Conservation (phyloP, 2,329 filamentous ascomycete species). For the Aspergillus chevalieri region DNA sequence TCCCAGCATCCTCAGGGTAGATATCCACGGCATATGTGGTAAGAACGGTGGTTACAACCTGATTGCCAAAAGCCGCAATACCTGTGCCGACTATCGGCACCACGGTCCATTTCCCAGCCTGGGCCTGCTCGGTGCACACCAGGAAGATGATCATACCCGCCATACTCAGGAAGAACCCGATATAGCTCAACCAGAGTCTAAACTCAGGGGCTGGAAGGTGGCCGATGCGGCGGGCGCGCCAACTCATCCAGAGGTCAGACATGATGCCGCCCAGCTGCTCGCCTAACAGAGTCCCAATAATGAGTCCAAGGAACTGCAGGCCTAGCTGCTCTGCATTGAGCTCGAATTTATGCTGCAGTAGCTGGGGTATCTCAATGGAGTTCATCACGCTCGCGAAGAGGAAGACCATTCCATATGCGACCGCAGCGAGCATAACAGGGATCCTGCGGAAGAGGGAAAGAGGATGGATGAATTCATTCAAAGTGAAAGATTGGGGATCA, state of each 20-base stretch:
- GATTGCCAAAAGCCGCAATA: slow-evolving; percentile 51
- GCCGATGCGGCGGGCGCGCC: slow-evolving; percentile 22
- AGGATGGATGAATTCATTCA: slow-evolving; percentile 49
- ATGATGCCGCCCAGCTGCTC: slow-evolving; percentile 53
- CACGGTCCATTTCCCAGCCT: slow-evolving; percentile 46
- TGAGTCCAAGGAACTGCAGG: slow-evolving; percentile 53
- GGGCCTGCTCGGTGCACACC: slow-evolving; percentile 45
- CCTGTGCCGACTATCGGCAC: slow-evolving; percentile 52
- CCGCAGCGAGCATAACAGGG: slow-evolving; percentile 46
- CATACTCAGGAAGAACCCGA: slow-evolving; percentile 47
- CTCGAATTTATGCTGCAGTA: slow-evolving; percentile 51
- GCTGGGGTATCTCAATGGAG: slow-evolving; percentile 55
- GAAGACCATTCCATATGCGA: slow-evolving; percentile 54
- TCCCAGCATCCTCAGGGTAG: slow-evolving; percentile 48
- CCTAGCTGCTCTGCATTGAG: slow-evolving; percentile 55
- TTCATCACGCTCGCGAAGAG: slow-evolving; percentile 49
- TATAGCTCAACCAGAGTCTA: slow-evolving; percentile 53
- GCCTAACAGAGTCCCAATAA: slow-evolving; percentile 53
- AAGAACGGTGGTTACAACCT: slow-evolving; percentile 56
- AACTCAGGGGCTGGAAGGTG: slow-evolving; percentile 45
- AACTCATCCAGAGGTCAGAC: slow-evolving; percentile 53
- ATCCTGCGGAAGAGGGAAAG: slow-evolving; percentile 41
- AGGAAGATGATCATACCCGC: slow-evolving; percentile 52
- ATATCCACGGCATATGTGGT: slow-evolving; percentile 57
- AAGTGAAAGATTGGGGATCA: slow-evolving; percentile 44